These are phyloP conservation scores for Auricularia sp. DNA, from an alignment of 768 basidiomycete species.

Conservation along the genomic window DNA sequence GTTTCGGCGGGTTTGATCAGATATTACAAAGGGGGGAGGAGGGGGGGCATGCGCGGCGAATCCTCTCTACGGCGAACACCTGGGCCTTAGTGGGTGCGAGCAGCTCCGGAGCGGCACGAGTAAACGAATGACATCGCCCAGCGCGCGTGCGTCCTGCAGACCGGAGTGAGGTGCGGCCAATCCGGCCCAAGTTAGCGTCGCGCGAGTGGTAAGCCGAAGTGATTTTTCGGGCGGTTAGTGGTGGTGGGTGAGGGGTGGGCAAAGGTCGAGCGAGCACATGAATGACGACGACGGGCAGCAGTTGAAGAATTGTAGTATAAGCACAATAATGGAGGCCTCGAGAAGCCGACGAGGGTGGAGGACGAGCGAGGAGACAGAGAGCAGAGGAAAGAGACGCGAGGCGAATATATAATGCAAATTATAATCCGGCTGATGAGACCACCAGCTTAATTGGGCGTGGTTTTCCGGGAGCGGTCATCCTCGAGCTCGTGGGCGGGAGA, in stretches of 20 bases:
- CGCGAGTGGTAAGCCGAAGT: no score
- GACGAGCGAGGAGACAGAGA: background rate
- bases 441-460: background rate
- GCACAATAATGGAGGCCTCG: background rate
- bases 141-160: no score
- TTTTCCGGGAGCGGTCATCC: background rate
- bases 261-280: background rate
- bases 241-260: background rate
- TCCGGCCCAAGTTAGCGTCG: no score
- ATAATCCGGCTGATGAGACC: background rate
- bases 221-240: background rate
- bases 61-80: conserved; percentile 17
- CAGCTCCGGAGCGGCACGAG: no score
- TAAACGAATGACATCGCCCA: no score
- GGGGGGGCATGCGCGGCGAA: background rate
- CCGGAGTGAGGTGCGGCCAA: no score
- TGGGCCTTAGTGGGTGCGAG: conserved; percentile 9
- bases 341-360: background rate
- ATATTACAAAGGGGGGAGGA: background rate
- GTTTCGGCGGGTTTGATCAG: background rate
- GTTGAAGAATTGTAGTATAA: background rate
- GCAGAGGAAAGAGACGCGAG: background rate
- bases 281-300: background rate
- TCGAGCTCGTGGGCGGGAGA: background rate
- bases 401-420: background rate